A percentile compares a stretch with the other conserved stretches of the same genome.
phyloP scores from a whole-genome alignment of 2,329 filamentous ascomycete species.

The Ophiostoma tasmaniense region DNA sequence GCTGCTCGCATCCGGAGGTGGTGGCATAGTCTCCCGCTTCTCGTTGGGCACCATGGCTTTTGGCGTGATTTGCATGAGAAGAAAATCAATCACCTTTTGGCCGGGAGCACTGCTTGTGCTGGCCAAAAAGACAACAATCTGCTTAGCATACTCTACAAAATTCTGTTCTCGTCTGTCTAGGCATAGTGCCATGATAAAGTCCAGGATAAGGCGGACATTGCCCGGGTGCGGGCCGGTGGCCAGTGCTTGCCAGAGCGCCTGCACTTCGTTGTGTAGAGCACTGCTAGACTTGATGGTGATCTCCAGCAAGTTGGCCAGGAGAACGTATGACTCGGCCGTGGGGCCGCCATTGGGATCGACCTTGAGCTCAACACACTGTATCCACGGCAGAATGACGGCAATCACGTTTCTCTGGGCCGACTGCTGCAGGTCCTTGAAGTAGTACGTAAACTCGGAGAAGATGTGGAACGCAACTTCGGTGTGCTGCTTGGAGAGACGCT shows the following conservation, averaged over 20 bases:
- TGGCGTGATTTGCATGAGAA: conserved; percentile 82
- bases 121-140: conserved; percentile 93
- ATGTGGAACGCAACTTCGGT: conserved; percentile 84
- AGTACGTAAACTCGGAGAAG: conserved; percentile 89
- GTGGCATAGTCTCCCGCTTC: conserved; percentile 47
- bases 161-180: conserved; percentile 93
- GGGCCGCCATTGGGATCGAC: conserved; percentile 86
- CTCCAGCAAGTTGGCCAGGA: conserved; percentile 89
- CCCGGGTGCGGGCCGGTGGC: conserved; percentile 87
- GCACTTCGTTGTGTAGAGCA: conserved; percentile 88
- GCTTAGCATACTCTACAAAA: conserved; percentile 95
- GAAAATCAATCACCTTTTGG: conserved; percentile 86
- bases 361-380: conserved; percentile 87
- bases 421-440: conserved; percentile 80
- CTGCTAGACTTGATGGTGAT: conserved; percentile 90
- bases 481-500: conserved; percentile 79
- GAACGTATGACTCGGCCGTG: conserved; percentile 85
- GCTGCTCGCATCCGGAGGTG: conserved; percentile 61
- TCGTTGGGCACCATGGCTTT: conserved; percentile 96
- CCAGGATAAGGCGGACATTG: conserved; percentile 87
- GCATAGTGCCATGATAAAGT: conserved; percentile 93
- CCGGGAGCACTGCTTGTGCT: conserved; percentile 66
- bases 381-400: conserved; percentile 89
- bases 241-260: conserved; percentile 93
- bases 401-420: conserved; percentile 88